phyloP scores from a whole-genome alignment of 495 filamentous ascomycete species.

The Xylaria venustula region DNA sequence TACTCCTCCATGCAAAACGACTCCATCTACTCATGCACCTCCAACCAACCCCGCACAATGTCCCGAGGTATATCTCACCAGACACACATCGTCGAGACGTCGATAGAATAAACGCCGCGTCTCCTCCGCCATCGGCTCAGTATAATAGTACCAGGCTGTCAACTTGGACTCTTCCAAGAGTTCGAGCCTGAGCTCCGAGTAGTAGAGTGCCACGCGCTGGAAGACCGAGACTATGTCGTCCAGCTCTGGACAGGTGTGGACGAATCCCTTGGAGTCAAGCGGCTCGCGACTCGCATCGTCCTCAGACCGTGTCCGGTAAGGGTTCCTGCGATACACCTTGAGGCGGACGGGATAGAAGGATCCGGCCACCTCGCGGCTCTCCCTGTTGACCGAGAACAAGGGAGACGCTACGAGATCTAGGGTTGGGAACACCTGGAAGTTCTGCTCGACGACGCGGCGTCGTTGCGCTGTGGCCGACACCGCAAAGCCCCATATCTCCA shows the following conservation, averaged over 20 bases:
- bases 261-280: not conserved
- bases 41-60: constrained; percentile 3
- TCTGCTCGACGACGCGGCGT: constrained; percentile 9
- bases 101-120: not conserved
- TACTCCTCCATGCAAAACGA: constrained; percentile 7
- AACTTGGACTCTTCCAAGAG: constrained; percentile 2
- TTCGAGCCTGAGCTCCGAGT: not conserved
- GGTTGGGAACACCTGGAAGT: not conserved
- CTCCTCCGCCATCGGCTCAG: not conserved
- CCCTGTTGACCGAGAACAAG: constrained; percentile 4
- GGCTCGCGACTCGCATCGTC: not conserved
- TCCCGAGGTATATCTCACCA: constrained; percentile 2
- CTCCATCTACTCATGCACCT: constrained; percentile 5
- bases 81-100: not conserved
- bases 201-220: not conserved
- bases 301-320: not conserved
- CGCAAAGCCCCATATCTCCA: constrained; percentile 33
- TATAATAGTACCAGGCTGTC: constrained; percentile 1
- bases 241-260: not conserved
- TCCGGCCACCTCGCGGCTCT: constrained; percentile 4
- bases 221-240: constrained; percentile 9
- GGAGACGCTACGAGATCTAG: constrained; percentile 5
- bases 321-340: not conserved
- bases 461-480: not conserved
- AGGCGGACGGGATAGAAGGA: constrained; percentile 5